Base-by-base conservation (phyloP, 768 basidiomycete genomes). In the Mycena sanguinolenta region DNA sequence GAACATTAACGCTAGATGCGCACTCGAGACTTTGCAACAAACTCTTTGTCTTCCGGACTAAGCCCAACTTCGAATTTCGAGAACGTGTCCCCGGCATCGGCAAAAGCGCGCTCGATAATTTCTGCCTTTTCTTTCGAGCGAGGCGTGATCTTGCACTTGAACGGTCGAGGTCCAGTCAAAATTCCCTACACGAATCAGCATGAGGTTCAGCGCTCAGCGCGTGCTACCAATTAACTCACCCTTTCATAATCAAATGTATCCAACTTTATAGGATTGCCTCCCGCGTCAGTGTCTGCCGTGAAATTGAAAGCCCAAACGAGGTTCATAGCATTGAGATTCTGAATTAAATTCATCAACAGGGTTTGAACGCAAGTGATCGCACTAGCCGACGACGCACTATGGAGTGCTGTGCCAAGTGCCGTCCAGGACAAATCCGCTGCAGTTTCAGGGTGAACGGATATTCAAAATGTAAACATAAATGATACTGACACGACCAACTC, bases 301-400 rank as follows among this genome's bases (percentile, higher is more conserved):
- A 78, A 81, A 30, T 77, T 67, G 73, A 81, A 81, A 7, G 77
- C 77, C 80, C 80, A 81, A 7, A 81, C 27, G 5, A 81, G 75
- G 54, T 75, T 77, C 75, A 78, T 78, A 9, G 64, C 70, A 55
- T 76, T 76, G 34, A 81, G 65, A 38, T 67, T 66, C 67, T 69
- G 63, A 8, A 34, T 3, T 23, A 63, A 9, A 46, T 46, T 2
- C 27, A 25, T 27, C 27, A 9, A 9, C 38, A 27, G 39, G 44
- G 16, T 39, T 5, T 3, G 39, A 4, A 39, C 39, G 13, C 9
- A 5, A 34, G 4, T 39, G 39, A 14, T 5, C 8, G 39, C 16
- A 39, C 53, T 2, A 39, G 39, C 6, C 36, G 21, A 46, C 53
- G 10, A 61, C 61, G 36, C 16, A 64, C 63, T 5, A 64, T 54